phyloP scores from a whole-genome alignment of 441 rosid species.

The Gossypium trilobum region DNA sequence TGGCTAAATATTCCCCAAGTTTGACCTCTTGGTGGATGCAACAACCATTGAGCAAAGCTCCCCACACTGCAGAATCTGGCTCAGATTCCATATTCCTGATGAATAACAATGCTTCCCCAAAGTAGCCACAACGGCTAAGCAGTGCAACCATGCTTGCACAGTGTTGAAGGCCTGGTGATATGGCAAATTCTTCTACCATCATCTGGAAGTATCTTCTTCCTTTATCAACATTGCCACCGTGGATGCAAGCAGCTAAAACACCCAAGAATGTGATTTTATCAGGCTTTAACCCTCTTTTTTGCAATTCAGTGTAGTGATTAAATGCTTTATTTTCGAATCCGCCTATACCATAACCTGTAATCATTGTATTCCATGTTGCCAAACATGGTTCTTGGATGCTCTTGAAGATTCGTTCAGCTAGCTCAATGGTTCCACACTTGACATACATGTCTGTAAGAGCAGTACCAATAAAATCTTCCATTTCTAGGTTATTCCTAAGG shows the following conservation, averaged over 20 bases:
- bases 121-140: slow-evolving; percentile 48
- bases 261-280: slow-evolving; percentile 72
- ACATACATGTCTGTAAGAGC: slow-evolving; percentile 74
- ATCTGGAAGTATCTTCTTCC: slow-evolving; percentile 46
- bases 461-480: slow-evolving; percentile 60
- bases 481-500: slow-evolving; percentile 43
- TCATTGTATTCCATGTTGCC: slow-evolving; percentile 71
- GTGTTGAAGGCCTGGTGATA: slow-evolving; percentile 58
- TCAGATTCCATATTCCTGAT: slow-evolving; percentile 36
- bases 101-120: slow-evolving; percentile 48
- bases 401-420: slow-evolving; percentile 52
- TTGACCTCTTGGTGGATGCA: slow-evolving; percentile 50
- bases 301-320: slow-evolving; percentile 40
- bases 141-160: slow-evolving; percentile 63
- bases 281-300: slow-evolving; percentile 39
- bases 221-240: slow-evolving; percentile 55
- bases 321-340: slow-evolving; percentile 55
- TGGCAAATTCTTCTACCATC: slow-evolving; percentile 47
- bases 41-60: slow-evolving; percentile 62
- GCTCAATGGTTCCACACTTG: slow-evolving; percentile 53
- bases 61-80: slow-evolving; percentile 78
- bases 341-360: slow-evolving; percentile 56
- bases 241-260: slow-evolving; percentile 58
- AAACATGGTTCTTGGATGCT: slow-evolving; percentile 40
- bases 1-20: slow-evolving; percentile 72